Base-by-base conservation (phyloP, 192 early-diverging fungal species). In the Piromyces finnis region DNA sequence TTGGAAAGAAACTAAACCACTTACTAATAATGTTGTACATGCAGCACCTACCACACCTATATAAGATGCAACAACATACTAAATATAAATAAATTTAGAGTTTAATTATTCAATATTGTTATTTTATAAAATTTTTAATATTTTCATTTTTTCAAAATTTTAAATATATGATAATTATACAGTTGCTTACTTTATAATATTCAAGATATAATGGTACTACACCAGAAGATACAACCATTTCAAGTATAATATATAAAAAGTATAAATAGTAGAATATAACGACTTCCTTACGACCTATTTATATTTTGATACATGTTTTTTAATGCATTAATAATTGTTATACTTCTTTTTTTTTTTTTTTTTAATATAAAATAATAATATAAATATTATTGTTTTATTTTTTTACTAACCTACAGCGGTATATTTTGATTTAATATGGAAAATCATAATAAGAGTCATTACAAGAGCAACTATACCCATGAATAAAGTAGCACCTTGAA, bases 361-460 rank as follows among this genome's bases (percentile, higher is more conserved):
- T n/a, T n/a, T n/a, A n/a, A n/a, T n/a, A n/a, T n/a, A n/a, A n/a
- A 32, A 32, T 6, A 6, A 32, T 32, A 32, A 9, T 9, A 32
- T 32, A 32, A 6, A 6, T 32, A 32, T 32, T 6, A 32, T 32
- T 32, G 30, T 9, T 32, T 32, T 32, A n/a, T 32, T 32, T 9
- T 32, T n/a, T 30, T 78, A 85, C 90, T 82, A 83, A 93, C 93
- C 97, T n/a, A 99, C 95, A 37, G 97, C 97, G 29, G 97, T 99
- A 87, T 97, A 98, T 88, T 99, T 99, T 77, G 93, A 94, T 81
- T 93, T 93, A 85, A 99, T 94, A 85, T 99, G 97, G 82, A 93
- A 94, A 85, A 99, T 98, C 97, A 99, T 99, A 84, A 97, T 96
- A 78, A 91, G 86, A 14, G 97, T 96, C 98, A 99, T 99, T 81